These are phyloP conservation scores for Arachis hypogaea DNA, from an alignment of 306 rosid genomes.

Conservation along the genomic window DNA sequence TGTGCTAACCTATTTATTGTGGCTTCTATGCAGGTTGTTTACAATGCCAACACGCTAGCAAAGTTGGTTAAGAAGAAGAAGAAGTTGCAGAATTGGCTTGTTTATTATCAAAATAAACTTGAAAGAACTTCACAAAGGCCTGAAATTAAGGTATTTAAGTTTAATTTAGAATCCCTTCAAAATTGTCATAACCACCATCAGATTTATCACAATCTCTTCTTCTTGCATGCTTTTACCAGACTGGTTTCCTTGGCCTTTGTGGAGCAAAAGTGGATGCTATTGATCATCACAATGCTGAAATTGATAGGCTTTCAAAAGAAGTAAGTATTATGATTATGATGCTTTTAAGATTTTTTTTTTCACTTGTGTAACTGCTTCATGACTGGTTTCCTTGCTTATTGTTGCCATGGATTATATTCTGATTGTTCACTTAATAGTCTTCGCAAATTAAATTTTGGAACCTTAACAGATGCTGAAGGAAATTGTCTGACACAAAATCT, in stretches of 20 bases:
- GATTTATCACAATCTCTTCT: conserved; percentile 26
- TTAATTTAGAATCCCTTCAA: conserved; percentile 12
- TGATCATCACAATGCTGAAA: conserved; percentile 64
- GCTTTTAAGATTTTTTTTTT: conserved; percentile 16
- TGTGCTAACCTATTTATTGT: conserved; percentile 26
- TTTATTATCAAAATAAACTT: conserved; percentile 74
- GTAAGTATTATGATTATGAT: conserved; percentile 54
- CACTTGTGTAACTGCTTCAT: background rate
- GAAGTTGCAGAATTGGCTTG: conserved; percentile 84
- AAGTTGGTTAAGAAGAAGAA: conserved; percentile 84
- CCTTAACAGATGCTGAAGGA: background rate
- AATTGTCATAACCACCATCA: conserved; percentile 23
- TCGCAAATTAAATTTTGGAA: conserved; percentile 29
- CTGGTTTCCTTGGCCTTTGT: conserved; percentile 87
- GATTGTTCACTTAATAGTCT: conserved; percentile 28
- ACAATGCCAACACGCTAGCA: conserved; percentile 76
- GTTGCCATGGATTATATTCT: conserved; percentile 24
- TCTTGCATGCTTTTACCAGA: conserved; percentile 53
- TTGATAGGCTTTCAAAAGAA: conserved; percentile 65
- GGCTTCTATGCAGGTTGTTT: conserved; percentile 67
- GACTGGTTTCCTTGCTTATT: conserved; percentile 12
- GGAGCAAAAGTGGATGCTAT: conserved; percentile 83
- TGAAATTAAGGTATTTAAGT: conserved; percentile 64
- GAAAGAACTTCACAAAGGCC: conserved; percentile 67
- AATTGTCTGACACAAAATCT: conserved; percentile 12